Evolutionary conservation across 805 yeast genomes (phyloP), one percentile per base, ranked within the genome.

Genomic region (Nadsonia fulvescens): DNA sequence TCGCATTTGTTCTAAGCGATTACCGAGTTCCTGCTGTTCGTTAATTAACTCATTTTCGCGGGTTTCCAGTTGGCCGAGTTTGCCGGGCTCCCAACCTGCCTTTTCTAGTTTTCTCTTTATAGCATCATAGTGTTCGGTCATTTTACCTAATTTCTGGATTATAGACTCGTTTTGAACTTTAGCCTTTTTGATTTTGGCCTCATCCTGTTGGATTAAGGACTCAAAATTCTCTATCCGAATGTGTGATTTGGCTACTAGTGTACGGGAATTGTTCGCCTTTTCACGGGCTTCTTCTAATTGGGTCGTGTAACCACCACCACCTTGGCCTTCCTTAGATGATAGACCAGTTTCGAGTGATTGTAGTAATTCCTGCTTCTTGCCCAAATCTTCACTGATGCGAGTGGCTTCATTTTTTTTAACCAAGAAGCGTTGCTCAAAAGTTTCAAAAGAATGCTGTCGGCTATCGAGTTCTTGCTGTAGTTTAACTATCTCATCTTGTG

Each of bases 341-440:
- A 83, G 70, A 39, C 95, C 94, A 0, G 93, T 79, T 0, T 82
- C 70, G 20, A 83, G 56, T 1, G 91, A 72, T 0, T 89, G 75
- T 6, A 79, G 51, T 7, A 83, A 56, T 34, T 83, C 94, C 39
- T 78, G 86, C 37, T 76, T 78, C 32, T 56, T 61, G 17, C 56
- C 53, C 24, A 63, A 56, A 8, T 58, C 56, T 4, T 51, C 54
- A 33, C 67, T 70, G 29, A 68, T 36, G 1, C 44, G 41, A 2
- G 48, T 53, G 12, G 75, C 51, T n/a, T 50, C 42, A 1, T 40
- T 43, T 25, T 66, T 68, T 7, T 66, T 46, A 0, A 39, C 34
- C 3, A 54, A 49, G 37, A 61, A 67, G n/a, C 56, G 58, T 4
- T 38, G 28, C 38, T 73, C 70, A 5, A 58, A 49, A 3, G 39